Evolutionary conservation across 371 early-diverging fungal genomes (phyloP), one percentile per base, ranked within the genome.

Genomic region (Apophysomyces elegans): DNA sequence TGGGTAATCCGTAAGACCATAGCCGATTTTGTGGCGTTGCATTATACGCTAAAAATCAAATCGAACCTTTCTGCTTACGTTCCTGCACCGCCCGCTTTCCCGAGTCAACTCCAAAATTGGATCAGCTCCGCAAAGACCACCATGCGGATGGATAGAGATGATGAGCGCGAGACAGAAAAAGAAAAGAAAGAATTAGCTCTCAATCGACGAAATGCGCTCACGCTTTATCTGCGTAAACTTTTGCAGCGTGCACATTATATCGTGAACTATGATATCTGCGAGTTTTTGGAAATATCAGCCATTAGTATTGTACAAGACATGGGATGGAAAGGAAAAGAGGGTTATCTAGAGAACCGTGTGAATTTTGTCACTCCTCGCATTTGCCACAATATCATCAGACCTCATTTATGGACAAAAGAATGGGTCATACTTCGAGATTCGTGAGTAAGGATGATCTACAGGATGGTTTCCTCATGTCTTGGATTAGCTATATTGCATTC

Each of bases 281-380:
- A 90, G 50, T 94, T 94, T 68, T 71, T 94, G 41, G 93, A 93
- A 65, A 84, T 94, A 47, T 90, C 92, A 47, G 85, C 87, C 1
- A 77, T 88, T 66, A 91, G 92, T 44, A 84, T 94, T 59, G 81
- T 84, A 5, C 86, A 82, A 37, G 91, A 89, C 61, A 88, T 91
- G 83, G 92, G 93, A 0, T 93, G 93, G 93, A 94, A 94, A 66
- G 93, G 93, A 39, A 93, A 92, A 66, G 95, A 94, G 67, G 91
- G 90, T 5, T 87, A 85, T 64, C 67, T 94, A 65, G 87, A 90
- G 11, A 81, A 84, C 47, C 84, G 82, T 47, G 71, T 86, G 37
- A 78, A 83, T 21, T 84, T 83, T 62, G 79, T 77, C 4, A 67
- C 69, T 6, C 71, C 76, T 1, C 62, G 76, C 6, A 41, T 86